These are phyloP conservation scores for Omphalotus olearius DNA, from an alignment of 1,284 basidiomycete species.

Conservation along the genomic window DNA sequence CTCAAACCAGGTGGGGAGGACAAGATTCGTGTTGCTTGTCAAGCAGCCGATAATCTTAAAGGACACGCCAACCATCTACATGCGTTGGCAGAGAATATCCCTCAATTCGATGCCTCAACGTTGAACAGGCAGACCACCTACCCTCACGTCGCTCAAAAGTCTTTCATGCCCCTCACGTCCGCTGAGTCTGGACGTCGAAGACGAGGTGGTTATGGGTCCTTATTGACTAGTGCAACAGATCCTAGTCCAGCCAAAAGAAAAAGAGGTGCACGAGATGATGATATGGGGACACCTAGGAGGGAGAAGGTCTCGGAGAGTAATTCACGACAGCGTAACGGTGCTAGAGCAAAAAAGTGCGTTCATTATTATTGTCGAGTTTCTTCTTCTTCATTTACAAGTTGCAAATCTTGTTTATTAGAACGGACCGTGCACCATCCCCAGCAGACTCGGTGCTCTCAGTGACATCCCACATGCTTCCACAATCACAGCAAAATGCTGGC, in stretches of 20 bases:
- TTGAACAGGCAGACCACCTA: conserved; percentile 65
- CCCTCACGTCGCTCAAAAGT: conserved; percentile 65
- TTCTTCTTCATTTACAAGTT: too few relatives aligned
- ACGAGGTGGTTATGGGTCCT: conserved; percentile 43
- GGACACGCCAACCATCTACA: conserved; percentile 69
- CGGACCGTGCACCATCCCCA: conserved; percentile 63
- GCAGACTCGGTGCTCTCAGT: conserved; percentile 69
- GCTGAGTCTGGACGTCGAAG: conserved; percentile 58
- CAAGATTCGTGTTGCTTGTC: conserved; percentile 96
- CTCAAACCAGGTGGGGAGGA: conserved; percentile 97
- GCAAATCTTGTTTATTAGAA: conserved; percentile 27
- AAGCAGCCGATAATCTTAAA: conserved; percentile 88
- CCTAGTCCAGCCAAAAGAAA: conserved; percentile 62
- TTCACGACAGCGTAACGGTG: conserved; percentile 43
- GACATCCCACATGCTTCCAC: conserved; percentile 48
- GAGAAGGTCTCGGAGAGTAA: conserved; percentile 38
- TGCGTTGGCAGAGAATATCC: conserved; percentile 60
- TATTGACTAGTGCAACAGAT: conserved; percentile 42
- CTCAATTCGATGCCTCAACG: conserved; percentile 57
- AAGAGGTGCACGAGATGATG: conserved; percentile 54
- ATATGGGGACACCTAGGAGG: conserved; percentile 43
- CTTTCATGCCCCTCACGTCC: conserved; percentile 55
- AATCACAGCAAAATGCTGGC: conserved; percentile 24
- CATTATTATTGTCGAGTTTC: background rate
- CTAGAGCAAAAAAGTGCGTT: conserved; percentile 56